These are phyloP conservation scores for Fusarium bactridioides DNA, from an alignment of 2,329 filamentous ascomycete species.

Conservation along the genomic window DNA sequence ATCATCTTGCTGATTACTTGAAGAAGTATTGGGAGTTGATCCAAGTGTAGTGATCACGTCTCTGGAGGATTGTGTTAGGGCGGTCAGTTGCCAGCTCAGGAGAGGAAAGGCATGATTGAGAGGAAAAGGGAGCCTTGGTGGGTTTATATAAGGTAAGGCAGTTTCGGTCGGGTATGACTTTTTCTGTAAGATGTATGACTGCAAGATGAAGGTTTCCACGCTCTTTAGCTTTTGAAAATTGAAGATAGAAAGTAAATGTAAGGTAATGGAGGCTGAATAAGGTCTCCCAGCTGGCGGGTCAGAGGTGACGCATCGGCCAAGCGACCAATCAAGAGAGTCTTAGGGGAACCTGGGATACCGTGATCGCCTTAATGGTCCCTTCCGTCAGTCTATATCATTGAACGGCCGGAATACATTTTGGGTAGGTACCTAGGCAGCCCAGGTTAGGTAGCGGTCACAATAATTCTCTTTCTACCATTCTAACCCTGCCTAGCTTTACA, in stretches of 20 bases:
- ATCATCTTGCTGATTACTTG: slow-evolving; percentile 38
- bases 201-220: neutral
- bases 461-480: neutral
- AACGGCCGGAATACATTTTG: neutral
- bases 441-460: neutral
- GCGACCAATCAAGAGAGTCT: slow-evolving; percentile 34
- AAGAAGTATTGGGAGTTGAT: slow-evolving; percentile 3
- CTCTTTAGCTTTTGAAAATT: neutral
- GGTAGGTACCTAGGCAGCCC: neutral
- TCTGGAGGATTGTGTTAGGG: slow-evolving; percentile 17
- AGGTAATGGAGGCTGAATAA: neutral
- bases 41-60: slow-evolving; percentile 32
- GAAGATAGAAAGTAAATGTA: slow-evolving; percentile 1
- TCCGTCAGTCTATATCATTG: neutral
- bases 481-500: neutral
- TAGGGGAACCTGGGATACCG: slow-evolving; percentile 24
- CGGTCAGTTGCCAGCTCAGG: slow-evolving; percentile 31
- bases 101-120: slow-evolving; percentile 34
- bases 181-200: neutral
- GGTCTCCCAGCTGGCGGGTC: slow-evolving; percentile 30
- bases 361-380: slow-evolving; percentile 35
- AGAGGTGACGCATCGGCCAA: slow-evolving; percentile 42
- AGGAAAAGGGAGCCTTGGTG: neutral
- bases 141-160: neutral
- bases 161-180: neutral